These are phyloP conservation scores for Balakata baccata DNA, from an alignment of 345 rosid species.

Conservation along the genomic window DNA sequence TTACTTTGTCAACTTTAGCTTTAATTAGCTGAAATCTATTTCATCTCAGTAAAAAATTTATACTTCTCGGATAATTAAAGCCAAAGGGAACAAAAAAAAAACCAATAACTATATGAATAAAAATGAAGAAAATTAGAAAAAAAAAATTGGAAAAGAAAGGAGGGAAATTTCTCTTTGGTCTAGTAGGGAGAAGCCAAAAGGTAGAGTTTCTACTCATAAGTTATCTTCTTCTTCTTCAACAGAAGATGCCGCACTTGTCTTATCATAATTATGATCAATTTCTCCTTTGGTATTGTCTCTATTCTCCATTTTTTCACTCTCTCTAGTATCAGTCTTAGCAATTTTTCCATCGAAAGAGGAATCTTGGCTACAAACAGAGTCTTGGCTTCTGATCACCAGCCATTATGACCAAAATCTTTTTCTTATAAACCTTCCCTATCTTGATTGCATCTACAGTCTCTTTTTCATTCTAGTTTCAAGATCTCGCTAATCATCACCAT, in stretches of 20 bases:
- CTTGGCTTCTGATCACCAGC: constrained; percentile 29
- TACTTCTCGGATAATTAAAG: no score
- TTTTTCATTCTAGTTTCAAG: constrained; percentile 18
- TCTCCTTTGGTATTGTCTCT: constrained; percentile 43
- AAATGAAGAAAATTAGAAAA: no score
- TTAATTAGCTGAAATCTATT: no score
- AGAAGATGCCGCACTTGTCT: neutral
- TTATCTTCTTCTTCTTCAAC: neutral
- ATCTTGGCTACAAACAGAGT: constrained; percentile 25
- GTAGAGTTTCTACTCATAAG: no score
- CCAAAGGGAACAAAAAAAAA: no score
- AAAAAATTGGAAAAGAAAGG: no score
- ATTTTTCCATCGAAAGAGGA: constrained; percentile 35
- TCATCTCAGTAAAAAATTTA: no score
- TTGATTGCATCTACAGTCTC: neutral
- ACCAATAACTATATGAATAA: no score
- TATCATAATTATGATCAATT: constrained; percentile 5
- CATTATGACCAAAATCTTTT: constrained; percentile 29
- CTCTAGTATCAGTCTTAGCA: constrained; percentile 25
- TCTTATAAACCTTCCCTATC: constrained; percentile 12
- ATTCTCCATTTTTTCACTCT: constrained; percentile 18
- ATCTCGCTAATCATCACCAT: neutral
- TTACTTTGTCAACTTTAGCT: no score
- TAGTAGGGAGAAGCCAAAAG: no score
- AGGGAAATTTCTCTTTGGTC: no score